phyloP scores from a whole-genome alignment of 345 rosid genomes.

The Psidium guajava region DNA sequence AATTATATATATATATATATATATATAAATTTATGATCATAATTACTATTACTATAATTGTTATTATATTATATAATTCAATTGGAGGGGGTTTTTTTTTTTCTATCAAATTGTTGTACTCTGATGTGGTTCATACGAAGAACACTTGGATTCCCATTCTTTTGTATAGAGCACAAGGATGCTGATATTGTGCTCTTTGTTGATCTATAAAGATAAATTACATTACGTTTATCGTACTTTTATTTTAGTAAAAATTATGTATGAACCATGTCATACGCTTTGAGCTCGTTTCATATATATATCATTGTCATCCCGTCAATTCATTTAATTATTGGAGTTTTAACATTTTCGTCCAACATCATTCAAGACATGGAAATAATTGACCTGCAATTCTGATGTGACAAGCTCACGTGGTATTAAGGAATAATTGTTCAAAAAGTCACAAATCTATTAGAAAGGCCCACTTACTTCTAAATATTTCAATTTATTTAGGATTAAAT shows the following conservation, averaged over 20 bases:
- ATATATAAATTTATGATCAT: too few relatives aligned
- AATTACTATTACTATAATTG: neutral
- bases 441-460: too few relatives aligned
- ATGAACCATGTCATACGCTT: fast-evolving
- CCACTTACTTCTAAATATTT: too few relatives aligned
- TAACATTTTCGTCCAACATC: neutral
- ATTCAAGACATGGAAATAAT: neutral
- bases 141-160: neutral
- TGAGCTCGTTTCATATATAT: neutral
- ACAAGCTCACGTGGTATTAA: neutral
- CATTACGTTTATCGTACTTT: neutral
- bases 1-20: neutral
- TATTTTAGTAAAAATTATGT: neutral
- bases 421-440: too few relatives aligned
- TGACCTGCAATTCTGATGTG: neutral
- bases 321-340: neutral
- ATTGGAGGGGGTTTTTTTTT: neutral
- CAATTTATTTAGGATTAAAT: too few relatives aligned
- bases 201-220: neutral
- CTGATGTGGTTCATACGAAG: neutral
- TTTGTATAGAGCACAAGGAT: neutral
- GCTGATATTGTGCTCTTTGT: neutral
- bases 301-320: fast-evolving
- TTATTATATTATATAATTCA: neutral
- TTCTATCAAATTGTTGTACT: neutral